Evolutionary conservation across 78 protist species (phyloP), one percentile per base, ranked within the genome.

Genomic region (Dictyostelium capitatum): DNA sequence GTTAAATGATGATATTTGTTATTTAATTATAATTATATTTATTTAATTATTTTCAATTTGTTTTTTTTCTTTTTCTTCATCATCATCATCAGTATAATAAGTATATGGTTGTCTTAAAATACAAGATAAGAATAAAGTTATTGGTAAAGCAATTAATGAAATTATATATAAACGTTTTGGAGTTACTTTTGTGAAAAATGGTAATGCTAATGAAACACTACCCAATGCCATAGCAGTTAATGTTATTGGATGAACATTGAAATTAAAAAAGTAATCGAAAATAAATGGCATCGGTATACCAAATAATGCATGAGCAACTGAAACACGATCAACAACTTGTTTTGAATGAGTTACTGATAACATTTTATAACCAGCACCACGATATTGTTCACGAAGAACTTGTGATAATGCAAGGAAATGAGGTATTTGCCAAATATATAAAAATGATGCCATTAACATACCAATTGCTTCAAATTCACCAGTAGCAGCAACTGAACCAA

Each of bases 391-490:
- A 28, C 89, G 77, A 15, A 94, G 73, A 30, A 72, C 89, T 95
- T 94, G 97, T 64, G 97, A 56, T 48, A 98, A 91, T 5, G 99
- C 97, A 7, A 96, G 15, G 79, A 98, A 98, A 78, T 98, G 99
- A 14, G 99, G 98, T 1, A 98, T 93, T 92, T 98, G 99, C 99
- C 99, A 98, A 5, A 95, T 69, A 64, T 64, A 98, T 79, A 97
- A 79, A 9, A 93, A n/a, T 30, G 95, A 67, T 37, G 73, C 54
- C 67, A 53, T 48, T 14, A 91, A 10, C 15, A 46, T 80, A 65
- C 89, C 95, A 20, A 90, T 82, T 1, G 90, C 19, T 23, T 79
- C 87, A 15, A 82, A 28, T 25, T 48, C 47, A 43, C 81, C 72
- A 23, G 87, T 95, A 0, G 82, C 95, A 20, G 94, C 89, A 1